These are phyloP conservation scores for Diplogelasinospora grovesii DNA, from an alignment of 495 filamentous ascomycete species.

Conservation along the genomic window DNA sequence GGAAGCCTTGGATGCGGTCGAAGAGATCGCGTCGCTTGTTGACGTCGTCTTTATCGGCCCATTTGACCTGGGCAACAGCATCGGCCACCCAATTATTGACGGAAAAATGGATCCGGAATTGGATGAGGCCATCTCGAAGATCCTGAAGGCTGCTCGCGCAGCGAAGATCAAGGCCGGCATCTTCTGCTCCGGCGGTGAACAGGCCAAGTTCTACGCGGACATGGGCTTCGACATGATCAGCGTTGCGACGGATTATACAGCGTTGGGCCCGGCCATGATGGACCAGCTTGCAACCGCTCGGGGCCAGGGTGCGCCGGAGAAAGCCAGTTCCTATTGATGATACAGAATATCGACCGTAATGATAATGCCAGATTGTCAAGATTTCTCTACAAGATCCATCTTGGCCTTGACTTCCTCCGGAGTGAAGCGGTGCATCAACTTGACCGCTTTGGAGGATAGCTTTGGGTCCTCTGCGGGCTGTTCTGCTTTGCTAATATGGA, in stretches of 20 bases:
- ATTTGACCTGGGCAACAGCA: slow-evolving; percentile 68
- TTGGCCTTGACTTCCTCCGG: slow-evolving; percentile 59
- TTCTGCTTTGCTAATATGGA: slow-evolving; percentile 56
- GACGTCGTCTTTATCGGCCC: slow-evolving; percentile 77
- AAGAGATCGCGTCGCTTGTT: slow-evolving; percentile 66
- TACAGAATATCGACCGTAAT: neutral
- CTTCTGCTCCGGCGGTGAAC: slow-evolving; percentile 61
- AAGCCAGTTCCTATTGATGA: slow-evolving; percentile 27
- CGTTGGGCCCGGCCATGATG: slow-evolving; percentile 42
- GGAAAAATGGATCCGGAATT: slow-evolving; percentile 58
- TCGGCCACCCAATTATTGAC: slow-evolving; percentile 61
- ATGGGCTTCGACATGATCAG: slow-evolving; percentile 75
- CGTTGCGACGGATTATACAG: slow-evolving; percentile 53
- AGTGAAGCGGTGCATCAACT: slow-evolving; percentile 81
- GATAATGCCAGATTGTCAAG: slow-evolving; percentile 10
- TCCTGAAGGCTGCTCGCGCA: slow-evolving; percentile 53
- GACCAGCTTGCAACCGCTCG: slow-evolving; percentile 39
- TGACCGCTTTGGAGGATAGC: slow-evolving; percentile 54
- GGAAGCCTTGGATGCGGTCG: slow-evolving; percentile 61
- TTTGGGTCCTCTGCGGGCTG: slow-evolving; percentile 40
- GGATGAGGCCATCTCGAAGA: slow-evolving; percentile 57
- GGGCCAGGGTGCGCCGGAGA: slow-evolving; percentile 28
- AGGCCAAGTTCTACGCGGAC: slow-evolving; percentile 56
- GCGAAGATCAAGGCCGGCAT: slow-evolving; percentile 74
- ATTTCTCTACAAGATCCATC: slow-evolving; percentile 58